Evolutionary conservation across 1,139 yeast genomes (phyloP), one percentile per base, ranked within the genome.

Genomic region (Suhomyces kunorum): DNA sequence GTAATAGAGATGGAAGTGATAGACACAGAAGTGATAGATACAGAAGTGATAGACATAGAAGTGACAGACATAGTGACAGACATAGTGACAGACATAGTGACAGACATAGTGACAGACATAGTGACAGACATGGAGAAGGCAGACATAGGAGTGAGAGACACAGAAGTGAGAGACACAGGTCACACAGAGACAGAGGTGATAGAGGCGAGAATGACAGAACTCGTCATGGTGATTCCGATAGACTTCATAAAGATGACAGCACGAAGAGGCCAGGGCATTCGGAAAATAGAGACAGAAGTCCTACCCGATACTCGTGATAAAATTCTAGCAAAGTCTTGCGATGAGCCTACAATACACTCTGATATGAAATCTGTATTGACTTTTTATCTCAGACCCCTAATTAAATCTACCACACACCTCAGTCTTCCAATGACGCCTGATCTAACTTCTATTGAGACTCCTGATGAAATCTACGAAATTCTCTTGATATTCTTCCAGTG

Each of bases 1-100:
- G 41, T 22, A 40, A 44, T 11, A 14, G 27, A 14, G 13, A 18
- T 17, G 20, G 12, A 27, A 27, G 14, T n/a, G 18, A 27, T 25
- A 40, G 40, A 17, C 45, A 42, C 24, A 35, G 38, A 22, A 35
- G 33, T 17, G 34, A 34, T 8, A 32, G 36, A 20, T n/a, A 40
- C 23, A 35, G 36, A 17, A 34, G 32, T 16, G 32, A 31, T 14
- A 31, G 38, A 19, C 18, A 42, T 26, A 35, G 36, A 22, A 31
- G 33, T 14, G 34, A 34, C 11, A 31, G 29, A 8, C 23, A 27
- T 16, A 17, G n/a, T n/a, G n/a, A n/a, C n/a, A n/a, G n/a, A n/a
- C n/a, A n/a, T n/a, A n/a, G n/a, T n/a, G n/a, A n/a, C n/a, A n/a
- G n/a, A n/a, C n/a, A n/a, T n/a, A n/a, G n/a, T n/a, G n/a, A n/a